Conservation (phyloP, 2,329 filamentous ascomycete species). For the Colletotrichum aenigma region DNA sequence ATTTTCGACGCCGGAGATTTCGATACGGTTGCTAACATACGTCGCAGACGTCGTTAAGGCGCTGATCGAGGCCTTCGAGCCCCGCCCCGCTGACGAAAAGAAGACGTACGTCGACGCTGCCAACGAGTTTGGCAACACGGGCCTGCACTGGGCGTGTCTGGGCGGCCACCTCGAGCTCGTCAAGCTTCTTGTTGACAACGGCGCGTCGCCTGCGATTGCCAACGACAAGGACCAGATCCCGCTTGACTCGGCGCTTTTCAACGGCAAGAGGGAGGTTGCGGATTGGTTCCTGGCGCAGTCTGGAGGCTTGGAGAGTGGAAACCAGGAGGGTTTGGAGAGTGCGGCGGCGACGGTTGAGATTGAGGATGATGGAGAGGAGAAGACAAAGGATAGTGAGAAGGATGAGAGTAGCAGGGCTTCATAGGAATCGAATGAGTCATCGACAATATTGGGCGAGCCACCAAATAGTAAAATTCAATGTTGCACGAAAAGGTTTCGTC, state of each 20-base stretch:
- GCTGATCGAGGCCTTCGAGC: slow-evolving; percentile 46
- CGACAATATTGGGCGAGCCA: no score
- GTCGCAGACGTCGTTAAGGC: slow-evolving; percentile 47
- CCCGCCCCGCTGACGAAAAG: slow-evolving; percentile 41
- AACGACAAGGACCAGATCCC: slow-evolving; percentile 87
- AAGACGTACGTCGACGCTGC: slow-evolving; percentile 66
- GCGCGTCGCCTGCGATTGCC: slow-evolving; percentile 77
- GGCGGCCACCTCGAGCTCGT: slow-evolving; percentile 86
- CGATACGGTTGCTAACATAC: not conserved
- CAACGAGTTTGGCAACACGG: slow-evolving; percentile 87
- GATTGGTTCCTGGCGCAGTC: slow-evolving; percentile 62
- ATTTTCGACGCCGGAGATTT: not conserved
- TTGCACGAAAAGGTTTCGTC: no score
- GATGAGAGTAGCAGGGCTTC: not conserved
- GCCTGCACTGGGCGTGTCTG: slow-evolving; percentile 91
- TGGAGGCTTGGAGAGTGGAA: slow-evolving; percentile 51
- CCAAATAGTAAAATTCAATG: no score
- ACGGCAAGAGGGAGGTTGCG: slow-evolving; percentile 69
- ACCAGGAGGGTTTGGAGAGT: slow-evolving; percentile 45
- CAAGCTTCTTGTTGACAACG: slow-evolving; percentile 75
- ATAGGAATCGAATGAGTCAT: no score
- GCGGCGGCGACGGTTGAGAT: slow-evolving; percentile 43
- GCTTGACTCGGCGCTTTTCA: slow-evolving; percentile 74
- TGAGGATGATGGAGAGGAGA: slow-evolving; percentile 31
- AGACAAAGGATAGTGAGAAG: slow-evolving; percentile 1